Evolutionary conservation across 2,329 filamentous ascomycete genomes (phyloP).

Genomic region (Pestalotiopsis sp.): DNA sequence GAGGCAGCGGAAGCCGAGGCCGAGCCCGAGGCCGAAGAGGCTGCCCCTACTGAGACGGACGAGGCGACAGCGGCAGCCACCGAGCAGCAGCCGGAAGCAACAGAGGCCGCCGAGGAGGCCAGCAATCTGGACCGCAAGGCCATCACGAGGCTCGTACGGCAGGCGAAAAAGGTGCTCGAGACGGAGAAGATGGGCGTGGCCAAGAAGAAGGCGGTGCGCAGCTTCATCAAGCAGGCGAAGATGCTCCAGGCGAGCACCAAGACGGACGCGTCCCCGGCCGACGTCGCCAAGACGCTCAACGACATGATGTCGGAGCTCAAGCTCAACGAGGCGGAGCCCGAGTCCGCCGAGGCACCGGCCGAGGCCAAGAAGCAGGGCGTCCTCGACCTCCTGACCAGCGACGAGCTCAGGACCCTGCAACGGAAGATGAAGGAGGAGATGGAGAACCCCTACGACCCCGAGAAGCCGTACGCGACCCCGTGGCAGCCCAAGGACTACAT

Average conservation of each 20-base stretch:
- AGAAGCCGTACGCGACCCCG: slow-evolving; percentile 86
- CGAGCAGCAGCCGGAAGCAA: slow-evolving; percentile 41
- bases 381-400: slow-evolving; percentile 44
- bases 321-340: slow-evolving; percentile 26
- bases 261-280: slow-evolving; percentile 32
- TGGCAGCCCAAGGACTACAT: slow-evolving; percentile 89
- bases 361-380: slow-evolving; percentile 24
- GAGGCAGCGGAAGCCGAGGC: slow-evolving; percentile 19
- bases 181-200: slow-evolving; percentile 63
- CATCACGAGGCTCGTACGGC: slow-evolving; percentile 54
- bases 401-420: slow-evolving; percentile 56
- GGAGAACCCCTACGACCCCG: slow-evolving; percentile 75
- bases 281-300: slow-evolving; percentile 56
- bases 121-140: slow-evolving; percentile 29
- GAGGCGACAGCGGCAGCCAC: slow-evolving; percentile 26
- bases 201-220: slow-evolving; percentile 74
- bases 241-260: slow-evolving; percentile 60
- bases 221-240: slow-evolving; percentile 68
- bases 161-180: slow-evolving; percentile 63
- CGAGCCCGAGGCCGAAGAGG: slow-evolving; percentile 24
- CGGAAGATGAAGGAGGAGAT: slow-evolving; percentile 62
- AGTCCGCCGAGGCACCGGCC: slow-evolving; percentile 12
- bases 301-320: slow-evolving; percentile 49
- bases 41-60: slow-evolving; percentile 16
- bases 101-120: slow-evolving; percentile 26